Evolutionary conservation across 805 yeast genomes (phyloP).

Genomic region (Kluyveromyces dobzhanskii): DNA sequence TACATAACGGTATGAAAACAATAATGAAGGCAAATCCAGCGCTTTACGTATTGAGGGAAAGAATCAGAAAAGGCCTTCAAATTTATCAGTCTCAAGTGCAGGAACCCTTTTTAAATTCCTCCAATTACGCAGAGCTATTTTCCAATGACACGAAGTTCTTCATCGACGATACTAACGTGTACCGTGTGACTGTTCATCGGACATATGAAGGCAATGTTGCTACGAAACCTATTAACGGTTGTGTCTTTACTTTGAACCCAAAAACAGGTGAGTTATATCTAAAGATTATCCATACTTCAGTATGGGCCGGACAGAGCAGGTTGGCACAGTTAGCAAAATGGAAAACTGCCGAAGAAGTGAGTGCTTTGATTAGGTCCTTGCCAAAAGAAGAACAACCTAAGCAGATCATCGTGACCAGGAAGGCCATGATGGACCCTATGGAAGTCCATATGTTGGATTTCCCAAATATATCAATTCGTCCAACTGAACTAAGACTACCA

Average conservation of each 20-base stretch:
- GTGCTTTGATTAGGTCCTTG: constrained; percentile 78
- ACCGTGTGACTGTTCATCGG: constrained; percentile 83
- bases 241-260: constrained; percentile 83
- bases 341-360: constrained; percentile 97
- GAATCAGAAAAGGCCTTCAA: constrained; percentile 90
- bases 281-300: constrained; percentile 86
- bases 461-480: constrained; percentile 83
- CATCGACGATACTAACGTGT: constrained; percentile 90
- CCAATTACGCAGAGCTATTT: constrained; percentile 84
- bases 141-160: constrained; percentile 76
- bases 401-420: constrained; percentile 82
- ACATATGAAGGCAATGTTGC: constrained; percentile 90
- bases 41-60: constrained; percentile 78
- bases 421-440: constrained; percentile 86
- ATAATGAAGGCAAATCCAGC: constrained; percentile 96
- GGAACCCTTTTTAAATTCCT: constrained; percentile 81
- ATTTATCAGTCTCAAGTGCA: constrained; percentile 90
- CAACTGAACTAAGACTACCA: constrained; percentile 84
- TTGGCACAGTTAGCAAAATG: constrained; percentile 90
- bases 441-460: constrained; percentile 97
- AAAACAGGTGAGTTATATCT: constrained; percentile 83
- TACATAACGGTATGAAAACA: constrained; percentile 87
- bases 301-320: constrained; percentile 96
- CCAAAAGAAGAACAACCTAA: constrained; percentile 94
- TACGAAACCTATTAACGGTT: constrained; percentile 90